A percentile compares a stretch with the other conserved stretches of the same genome.
phyloP scores from a whole-genome alignment of 192 early-diverging fungal genomes.

The Lunasporangiospora selenospora region DNA sequence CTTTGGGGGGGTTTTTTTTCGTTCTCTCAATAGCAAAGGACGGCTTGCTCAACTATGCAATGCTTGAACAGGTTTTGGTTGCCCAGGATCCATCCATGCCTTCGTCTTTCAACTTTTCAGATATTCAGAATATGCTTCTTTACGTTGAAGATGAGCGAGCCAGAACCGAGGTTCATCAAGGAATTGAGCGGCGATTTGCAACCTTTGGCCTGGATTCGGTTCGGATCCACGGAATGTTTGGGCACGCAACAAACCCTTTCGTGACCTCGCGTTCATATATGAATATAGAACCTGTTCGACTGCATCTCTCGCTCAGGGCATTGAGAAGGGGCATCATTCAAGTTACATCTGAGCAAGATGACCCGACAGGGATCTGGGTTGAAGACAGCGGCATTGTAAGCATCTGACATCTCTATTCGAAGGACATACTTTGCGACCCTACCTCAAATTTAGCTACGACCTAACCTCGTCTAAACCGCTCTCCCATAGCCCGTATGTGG shows the following conservation, averaged over 20 bases:
- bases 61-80: slow-evolving; percentile 37
- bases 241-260: slow-evolving; percentile 74
- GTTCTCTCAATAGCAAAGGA: slow-evolving; percentile 30
- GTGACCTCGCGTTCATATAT: slow-evolving; percentile 81
- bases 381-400: slow-evolving; percentile 72
- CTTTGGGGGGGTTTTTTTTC: too few relatives aligned
- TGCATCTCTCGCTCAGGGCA: slow-evolving; percentile 66
- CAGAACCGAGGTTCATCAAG: slow-evolving; percentile 49
- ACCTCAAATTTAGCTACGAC: too few relatives aligned
- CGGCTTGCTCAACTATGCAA: slow-evolving; percentile 31
- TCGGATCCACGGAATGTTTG: slow-evolving; percentile 57
- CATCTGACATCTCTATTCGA: background rate
- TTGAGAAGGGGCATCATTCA: slow-evolving; percentile 69
- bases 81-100: slow-evolving; percentile 8
- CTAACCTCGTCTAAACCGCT: too few relatives aligned
- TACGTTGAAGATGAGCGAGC: slow-evolving; percentile 31
- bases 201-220: background rate
- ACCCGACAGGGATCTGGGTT: slow-evolving; percentile 56
- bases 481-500: slow-evolving; percentile 36
- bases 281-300: slow-evolving; percentile 69
- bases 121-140: slow-evolving; percentile 37
- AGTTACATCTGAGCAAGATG: slow-evolving; percentile 52
- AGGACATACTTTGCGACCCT: too few relatives aligned
- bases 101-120: slow-evolving; percentile 30
- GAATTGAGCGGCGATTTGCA: slow-evolving; percentile 64